phyloP scores from a whole-genome alignment of 75 land plant species.

The Isoetes taiwanensis region DNA sequence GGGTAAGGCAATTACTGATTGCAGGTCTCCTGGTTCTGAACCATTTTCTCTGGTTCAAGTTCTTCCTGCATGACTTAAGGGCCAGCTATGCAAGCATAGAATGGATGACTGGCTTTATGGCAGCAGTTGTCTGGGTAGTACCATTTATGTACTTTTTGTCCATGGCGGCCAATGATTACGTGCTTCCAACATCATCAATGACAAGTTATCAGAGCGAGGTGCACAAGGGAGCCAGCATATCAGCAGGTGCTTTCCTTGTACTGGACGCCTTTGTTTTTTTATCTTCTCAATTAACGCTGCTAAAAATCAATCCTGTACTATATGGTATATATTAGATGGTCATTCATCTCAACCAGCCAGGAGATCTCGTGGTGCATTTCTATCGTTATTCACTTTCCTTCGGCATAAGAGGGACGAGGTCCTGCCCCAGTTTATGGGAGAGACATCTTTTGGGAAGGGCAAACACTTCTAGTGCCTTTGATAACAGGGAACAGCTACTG shows the following conservation, averaged over 20 bases:
- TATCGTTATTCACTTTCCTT: constrained; percentile 13
- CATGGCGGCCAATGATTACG: constrained; percentile 15
- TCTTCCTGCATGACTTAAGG: constrained; percentile 10
- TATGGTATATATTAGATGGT: not conserved
- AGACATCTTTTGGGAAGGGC: too few relatives aligned
- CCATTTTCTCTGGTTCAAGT: constrained; percentile 14
- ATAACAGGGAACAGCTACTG: too few relatives aligned
- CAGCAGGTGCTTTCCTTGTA: not conserved
- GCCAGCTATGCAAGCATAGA: constrained; percentile 14
- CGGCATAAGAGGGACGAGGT: constrained; percentile 15
- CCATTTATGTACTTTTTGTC: constrained; percentile 18
- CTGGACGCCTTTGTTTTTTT: not conserved
- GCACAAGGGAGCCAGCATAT: constrained; percentile 1
- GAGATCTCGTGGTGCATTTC: not conserved
- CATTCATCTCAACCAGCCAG: not conserved
- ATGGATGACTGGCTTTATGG: constrained; percentile 16
- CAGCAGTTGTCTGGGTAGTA: constrained; percentile 13
- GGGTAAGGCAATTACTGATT: too few relatives aligned
- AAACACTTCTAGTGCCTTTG: too few relatives aligned
- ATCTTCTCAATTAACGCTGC: not conserved
- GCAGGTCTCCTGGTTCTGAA: constrained; percentile 1
- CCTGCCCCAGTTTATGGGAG: constrained; percentile 7
- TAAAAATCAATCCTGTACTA: not conserved
- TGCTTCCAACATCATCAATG: too few relatives aligned
- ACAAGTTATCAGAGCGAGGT: too few relatives aligned